Evolutionary conservation across 768 basidiomycete species (phyloP).

Genomic region (Mycena capillaripes): DNA sequence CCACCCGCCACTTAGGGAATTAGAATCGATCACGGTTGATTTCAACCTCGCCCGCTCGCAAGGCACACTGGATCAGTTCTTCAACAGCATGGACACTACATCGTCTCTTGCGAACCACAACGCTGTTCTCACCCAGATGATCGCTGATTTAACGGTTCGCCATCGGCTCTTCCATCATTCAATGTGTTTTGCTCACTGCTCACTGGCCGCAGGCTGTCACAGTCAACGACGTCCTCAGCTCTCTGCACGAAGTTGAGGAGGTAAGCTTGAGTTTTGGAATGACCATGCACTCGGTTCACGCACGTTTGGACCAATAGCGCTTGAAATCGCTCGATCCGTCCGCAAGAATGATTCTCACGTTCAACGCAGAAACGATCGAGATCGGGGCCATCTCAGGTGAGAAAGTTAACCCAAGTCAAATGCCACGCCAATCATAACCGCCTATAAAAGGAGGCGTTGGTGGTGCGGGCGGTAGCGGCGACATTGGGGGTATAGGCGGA

Average conservation of each 20-base stretch:
- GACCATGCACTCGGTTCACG: neutral
- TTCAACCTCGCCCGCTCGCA: neutral
- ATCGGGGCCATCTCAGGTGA: neutral
- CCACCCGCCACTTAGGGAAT: conserved; percentile 14
- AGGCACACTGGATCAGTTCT: conserved; percentile 16
- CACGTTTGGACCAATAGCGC: neutral
- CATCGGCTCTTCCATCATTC: neutral
- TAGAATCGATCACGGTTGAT: neutral
- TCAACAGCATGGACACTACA: conserved; percentile 3
- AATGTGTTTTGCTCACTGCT: neutral
- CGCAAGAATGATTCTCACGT: neutral
- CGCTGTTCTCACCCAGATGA: neutral
- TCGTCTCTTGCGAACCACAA: conserved; percentile 10
- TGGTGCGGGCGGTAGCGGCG: neutral
- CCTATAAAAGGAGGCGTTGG: neutral
- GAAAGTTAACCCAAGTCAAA: neutral
- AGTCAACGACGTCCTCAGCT: neutral
- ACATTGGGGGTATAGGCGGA: neutral
- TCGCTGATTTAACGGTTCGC: neutral
- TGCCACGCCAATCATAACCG: neutral
- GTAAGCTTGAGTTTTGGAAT: neutral
- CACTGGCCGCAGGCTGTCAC: neutral
- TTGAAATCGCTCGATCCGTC: neutral
- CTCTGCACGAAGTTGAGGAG: neutral
- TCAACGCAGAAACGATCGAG: neutral